A percentile compares a stretch with the other conserved stretches of the same genome.
phyloP scores from a whole-genome alignment of 345 rosid genomes.

The Eutrema japonicum region DNA sequence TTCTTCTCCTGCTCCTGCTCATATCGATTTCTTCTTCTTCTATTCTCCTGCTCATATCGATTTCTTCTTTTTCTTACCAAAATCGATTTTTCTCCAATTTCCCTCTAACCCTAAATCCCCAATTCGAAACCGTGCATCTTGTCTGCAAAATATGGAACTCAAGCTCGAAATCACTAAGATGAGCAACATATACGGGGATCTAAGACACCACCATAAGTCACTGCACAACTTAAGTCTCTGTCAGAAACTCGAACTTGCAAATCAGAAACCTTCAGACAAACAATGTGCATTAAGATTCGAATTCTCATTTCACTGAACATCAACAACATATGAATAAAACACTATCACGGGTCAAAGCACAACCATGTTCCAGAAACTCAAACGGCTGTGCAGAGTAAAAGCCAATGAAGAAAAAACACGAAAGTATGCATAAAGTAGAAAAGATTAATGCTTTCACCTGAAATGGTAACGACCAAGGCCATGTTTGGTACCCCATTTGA shows the following conservation, averaged over 20 bases:
- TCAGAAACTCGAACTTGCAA: neutral
- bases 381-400: neutral
- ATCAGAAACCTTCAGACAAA: neutral
- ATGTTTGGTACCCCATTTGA: no score
- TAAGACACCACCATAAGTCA: no score
- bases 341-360: slow-evolving; percentile 12
- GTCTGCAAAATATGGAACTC: no score
- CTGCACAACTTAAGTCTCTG: neutral
- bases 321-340: neutral
- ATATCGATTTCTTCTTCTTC: no score
- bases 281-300: neutral
- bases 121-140: no score
- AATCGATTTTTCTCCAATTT: no score
- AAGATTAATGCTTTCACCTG: slow-evolving; percentile 51
- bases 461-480: slow-evolving; percentile 37
- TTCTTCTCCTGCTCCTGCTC: no score
- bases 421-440: neutral
- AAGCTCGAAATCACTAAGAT: no score
- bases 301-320: neutral
- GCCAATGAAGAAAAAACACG: neutral
- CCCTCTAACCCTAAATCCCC: no score
- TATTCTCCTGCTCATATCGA: no score
- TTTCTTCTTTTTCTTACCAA: no score
- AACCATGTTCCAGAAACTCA: slow-evolving; percentile 9
- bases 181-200: no score